These are phyloP conservation scores for Stemphylium vesicarium DNA, from an alignment of 2,329 filamentous ascomycete genomes.

Conservation along the genomic window DNA sequence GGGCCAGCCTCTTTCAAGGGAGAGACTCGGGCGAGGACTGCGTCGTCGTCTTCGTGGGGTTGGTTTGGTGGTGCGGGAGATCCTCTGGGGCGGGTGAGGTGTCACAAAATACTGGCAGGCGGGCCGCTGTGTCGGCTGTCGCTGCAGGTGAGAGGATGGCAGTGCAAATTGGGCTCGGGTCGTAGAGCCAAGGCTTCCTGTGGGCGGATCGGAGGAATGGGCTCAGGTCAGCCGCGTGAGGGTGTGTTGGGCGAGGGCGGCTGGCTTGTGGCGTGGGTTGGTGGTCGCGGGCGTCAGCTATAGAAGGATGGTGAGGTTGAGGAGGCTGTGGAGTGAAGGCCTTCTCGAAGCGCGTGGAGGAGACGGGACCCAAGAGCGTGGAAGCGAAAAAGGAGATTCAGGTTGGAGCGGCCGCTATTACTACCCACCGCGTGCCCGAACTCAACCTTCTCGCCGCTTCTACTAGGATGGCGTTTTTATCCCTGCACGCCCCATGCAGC, in stretches of 20 bases:
- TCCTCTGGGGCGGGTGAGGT: slow-evolving; percentile 36
- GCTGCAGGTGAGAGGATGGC: slow-evolving; percentile 37
- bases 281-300: background rate
- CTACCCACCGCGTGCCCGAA: slow-evolving; percentile 38
- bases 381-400: slow-evolving; percentile 45
- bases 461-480: slow-evolving; percentile 27
- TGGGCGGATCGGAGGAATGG: slow-evolving; percentile 1
- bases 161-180: slow-evolving; percentile 20
- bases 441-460: slow-evolving; percentile 37
- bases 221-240: background rate
- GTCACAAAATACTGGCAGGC: slow-evolving; percentile 36
- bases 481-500: slow-evolving; percentile 34
- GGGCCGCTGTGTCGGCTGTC: slow-evolving; percentile 39
- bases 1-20: slow-evolving; percentile 5
- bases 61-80: slow-evolving; percentile 29
- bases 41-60: background rate
- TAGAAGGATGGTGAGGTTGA: slow-evolving; percentile 1
- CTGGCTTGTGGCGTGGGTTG: background rate
- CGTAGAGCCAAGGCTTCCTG: slow-evolving; percentile 17
- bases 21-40: too few relatives aligned
- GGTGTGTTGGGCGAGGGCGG: slow-evolving; percentile 1
- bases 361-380: slow-evolving; percentile 40
- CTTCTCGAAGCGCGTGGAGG: slow-evolving; percentile 43
- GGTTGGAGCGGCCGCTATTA: slow-evolving; percentile 42
- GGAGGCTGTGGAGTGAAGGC: slow-evolving; percentile 25